Evolutionary conservation across 2,329 filamentous ascomycete species (phyloP).

Genomic region (Penicillium oxalicum): DNA sequence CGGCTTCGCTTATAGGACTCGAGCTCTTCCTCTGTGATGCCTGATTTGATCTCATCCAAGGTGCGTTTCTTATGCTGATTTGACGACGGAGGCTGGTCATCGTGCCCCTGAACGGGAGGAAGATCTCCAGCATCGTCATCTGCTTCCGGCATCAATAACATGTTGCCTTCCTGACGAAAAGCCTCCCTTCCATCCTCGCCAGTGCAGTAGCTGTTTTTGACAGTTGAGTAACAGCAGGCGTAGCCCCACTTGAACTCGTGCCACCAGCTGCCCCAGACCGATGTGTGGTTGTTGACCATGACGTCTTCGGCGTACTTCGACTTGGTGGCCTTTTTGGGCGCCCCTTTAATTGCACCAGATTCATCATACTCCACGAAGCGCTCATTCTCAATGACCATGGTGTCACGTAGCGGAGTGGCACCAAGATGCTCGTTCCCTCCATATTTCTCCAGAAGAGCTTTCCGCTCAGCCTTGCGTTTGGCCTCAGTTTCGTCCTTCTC

Average conservation of each 20-base stretch:
- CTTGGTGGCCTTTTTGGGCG: constrained; percentile 65
- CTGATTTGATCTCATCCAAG: constrained; percentile 69
- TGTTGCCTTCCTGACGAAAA: constrained; percentile 67
- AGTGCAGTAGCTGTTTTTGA: constrained; percentile 97
- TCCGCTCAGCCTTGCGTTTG: constrained; percentile 62
- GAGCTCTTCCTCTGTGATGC: constrained; percentile 75
- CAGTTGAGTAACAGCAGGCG: constrained; percentile 83
- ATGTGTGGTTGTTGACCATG: constrained; percentile 81
- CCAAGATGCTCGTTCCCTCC: constrained; percentile 60
- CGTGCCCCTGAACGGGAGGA: constrained; percentile 12
- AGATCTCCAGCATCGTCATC: constrained; percentile 11
- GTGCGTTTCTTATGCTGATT: constrained; percentile 61
- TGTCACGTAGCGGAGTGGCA: constrained; percentile 58
- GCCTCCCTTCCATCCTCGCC: constrained; percentile 80
- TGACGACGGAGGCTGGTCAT: constrained; percentile 29
- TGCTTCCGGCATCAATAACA: constrained; percentile 44
- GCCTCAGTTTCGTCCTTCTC: constrained; percentile 66
- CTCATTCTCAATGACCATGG: constrained; percentile 73
- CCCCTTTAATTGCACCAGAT: constrained; percentile 81
- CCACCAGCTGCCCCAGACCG: constrained; percentile 98
- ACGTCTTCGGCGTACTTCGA: constrained; percentile 92
- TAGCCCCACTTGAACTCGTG: constrained; percentile 92
- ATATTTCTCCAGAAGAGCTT: constrained; percentile 73
- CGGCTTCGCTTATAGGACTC: constrained; percentile 77
- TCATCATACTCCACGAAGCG: constrained; percentile 93